These are phyloP conservation scores for Pseudogymnoascus verrucosus DNA, from an alignment of 2,329 filamentous ascomycete species.

Conservation along the genomic window DNA sequence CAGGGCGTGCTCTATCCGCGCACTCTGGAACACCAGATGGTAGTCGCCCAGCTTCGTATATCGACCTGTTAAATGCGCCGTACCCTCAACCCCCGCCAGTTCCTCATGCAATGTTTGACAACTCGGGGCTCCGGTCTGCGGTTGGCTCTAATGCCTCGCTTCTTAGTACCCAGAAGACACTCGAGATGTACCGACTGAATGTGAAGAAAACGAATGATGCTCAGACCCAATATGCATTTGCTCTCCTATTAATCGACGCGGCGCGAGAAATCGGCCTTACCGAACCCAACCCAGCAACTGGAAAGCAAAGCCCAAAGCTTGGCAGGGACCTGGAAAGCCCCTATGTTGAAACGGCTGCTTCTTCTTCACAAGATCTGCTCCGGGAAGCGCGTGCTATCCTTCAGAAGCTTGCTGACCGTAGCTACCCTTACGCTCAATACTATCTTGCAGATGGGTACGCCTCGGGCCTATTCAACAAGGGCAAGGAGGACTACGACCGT, in stretches of 20 bases:
- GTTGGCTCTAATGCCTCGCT: conserved; percentile 88
- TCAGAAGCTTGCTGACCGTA: conserved; percentile 74
- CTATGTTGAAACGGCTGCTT: conserved; percentile 37
- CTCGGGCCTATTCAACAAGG: conserved; percentile 90
- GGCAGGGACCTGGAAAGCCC: conserved; percentile 41
- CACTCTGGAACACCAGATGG: conserved; percentile 23
- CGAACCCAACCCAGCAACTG: conserved; percentile 30
- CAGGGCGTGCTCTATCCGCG: conserved; percentile 23
- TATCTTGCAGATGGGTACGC: conserved; percentile 92
- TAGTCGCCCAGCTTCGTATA: conserved; percentile 26
- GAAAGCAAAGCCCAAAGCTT: conserved; percentile 35
- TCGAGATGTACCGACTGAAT: conserved; percentile 96
- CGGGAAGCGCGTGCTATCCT: conserved; percentile 85
- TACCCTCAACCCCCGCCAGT: conserved; percentile 30
- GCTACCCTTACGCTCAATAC: conserved; percentile 96
- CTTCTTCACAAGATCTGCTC: conserved; percentile 60
- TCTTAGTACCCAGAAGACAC: conserved; percentile 82
- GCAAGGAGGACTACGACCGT: conserved; percentile 82
- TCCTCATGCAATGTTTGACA: conserved; percentile 51
- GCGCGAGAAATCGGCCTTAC: conserved; percentile 68
- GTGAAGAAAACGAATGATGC: conserved; percentile 94
- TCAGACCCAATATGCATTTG: conserved; percentile 91
- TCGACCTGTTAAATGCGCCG: conserved; percentile 48
- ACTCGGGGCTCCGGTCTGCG: conserved; percentile 66
- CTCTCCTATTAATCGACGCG: conserved; percentile 84